Percentiles rank a stretch among this genome's conserved stretches.
Evolutionary conservation across 495 filamentous ascomycete species (phyloP).

Genomic region (Rhypophila decipiens): DNA sequence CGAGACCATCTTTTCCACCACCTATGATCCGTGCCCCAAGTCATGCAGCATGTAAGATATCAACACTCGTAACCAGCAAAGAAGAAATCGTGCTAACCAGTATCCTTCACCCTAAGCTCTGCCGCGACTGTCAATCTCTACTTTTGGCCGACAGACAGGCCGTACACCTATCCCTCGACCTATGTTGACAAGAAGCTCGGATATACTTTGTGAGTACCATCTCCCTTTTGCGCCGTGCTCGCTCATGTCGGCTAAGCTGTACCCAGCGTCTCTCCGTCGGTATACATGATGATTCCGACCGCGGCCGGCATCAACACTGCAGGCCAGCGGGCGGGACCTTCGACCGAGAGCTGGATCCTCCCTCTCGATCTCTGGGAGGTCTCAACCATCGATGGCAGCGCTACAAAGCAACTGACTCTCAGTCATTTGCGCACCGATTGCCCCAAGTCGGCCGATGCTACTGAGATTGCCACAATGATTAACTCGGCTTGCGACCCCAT

Average conservation of each 20-base stretch:
- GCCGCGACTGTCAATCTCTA: slow-evolving; percentile 27
- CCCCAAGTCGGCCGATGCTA: slow-evolving; percentile 13
- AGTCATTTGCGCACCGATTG: slow-evolving; percentile 27
- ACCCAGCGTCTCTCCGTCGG: slow-evolving; percentile 31
- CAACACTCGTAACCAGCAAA: too few relatives aligned
- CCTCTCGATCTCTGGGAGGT: slow-evolving; percentile 20
- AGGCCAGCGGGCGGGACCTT: slow-evolving; percentile 13
- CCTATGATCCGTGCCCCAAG: slow-evolving; percentile 19
- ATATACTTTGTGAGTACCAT: slow-evolving; percentile 30
- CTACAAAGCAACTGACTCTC: slow-evolving; percentile 23
- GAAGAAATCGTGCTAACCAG: not conserved
- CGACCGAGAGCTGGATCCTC: slow-evolving; percentile 19
- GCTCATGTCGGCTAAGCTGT: not conserved
- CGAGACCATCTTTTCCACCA: slow-evolving; percentile 14
- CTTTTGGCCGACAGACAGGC: slow-evolving; percentile 29
- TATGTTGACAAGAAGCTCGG: slow-evolving; percentile 19
- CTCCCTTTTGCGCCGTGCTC: not conserved
- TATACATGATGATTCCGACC: slow-evolving; percentile 30
- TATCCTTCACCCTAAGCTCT: slow-evolving; percentile 12
- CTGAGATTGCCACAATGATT: slow-evolving; percentile 21
- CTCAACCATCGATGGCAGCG: slow-evolving; percentile 17
- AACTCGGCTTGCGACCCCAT: slow-evolving; percentile 22
- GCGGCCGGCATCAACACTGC: slow-evolving; percentile 21
- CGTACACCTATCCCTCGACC: slow-evolving; percentile 28
- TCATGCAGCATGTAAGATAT: slow-evolving; percentile 27